phyloP scores from a whole-genome alignment of 108 stramenopile genomes.

The Aurantiochytrium sp. region DNA sequence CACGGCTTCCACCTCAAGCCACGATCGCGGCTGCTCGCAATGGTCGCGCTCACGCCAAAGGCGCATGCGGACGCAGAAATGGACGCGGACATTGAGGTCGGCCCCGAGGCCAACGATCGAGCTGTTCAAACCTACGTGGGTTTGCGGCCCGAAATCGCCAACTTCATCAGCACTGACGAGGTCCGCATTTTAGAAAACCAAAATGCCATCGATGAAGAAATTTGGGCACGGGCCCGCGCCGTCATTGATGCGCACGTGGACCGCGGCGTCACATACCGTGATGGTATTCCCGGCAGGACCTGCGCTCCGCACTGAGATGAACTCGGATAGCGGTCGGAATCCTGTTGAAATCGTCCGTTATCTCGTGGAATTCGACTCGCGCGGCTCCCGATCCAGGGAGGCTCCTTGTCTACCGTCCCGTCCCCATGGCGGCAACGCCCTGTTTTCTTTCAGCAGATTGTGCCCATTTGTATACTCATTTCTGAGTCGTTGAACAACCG shows the following conservation, averaged over 20 bases:
- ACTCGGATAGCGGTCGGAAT: no score
- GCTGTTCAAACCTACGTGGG: background rate
- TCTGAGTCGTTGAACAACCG: no score
- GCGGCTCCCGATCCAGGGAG: no score
- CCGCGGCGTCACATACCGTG: background rate
- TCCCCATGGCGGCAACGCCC: no score
- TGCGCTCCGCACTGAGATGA: background rate
- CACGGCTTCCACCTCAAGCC: background rate
- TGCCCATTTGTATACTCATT: no score
- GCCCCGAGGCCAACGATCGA: background rate
- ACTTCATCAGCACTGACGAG: background rate
- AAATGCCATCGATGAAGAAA: background rate
- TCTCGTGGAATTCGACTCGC: no score
- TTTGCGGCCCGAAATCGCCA: background rate
- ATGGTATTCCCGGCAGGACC: background rate
- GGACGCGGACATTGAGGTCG: background rate
- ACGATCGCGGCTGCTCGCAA: background rate
- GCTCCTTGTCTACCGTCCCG: no score
- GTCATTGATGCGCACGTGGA: background rate
- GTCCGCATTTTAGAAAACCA: background rate
- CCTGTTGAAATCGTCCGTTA: no score
- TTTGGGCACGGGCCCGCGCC: background rate
- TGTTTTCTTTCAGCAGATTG: no score
- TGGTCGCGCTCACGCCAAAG: background rate
- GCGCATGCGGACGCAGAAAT: background rate